Evolutionary conservation across 2,329 filamentous ascomycete genomes (phyloP), one percentile per base, ranked within the genome.

Genomic region (Scedosporium minutisporum): DNA sequence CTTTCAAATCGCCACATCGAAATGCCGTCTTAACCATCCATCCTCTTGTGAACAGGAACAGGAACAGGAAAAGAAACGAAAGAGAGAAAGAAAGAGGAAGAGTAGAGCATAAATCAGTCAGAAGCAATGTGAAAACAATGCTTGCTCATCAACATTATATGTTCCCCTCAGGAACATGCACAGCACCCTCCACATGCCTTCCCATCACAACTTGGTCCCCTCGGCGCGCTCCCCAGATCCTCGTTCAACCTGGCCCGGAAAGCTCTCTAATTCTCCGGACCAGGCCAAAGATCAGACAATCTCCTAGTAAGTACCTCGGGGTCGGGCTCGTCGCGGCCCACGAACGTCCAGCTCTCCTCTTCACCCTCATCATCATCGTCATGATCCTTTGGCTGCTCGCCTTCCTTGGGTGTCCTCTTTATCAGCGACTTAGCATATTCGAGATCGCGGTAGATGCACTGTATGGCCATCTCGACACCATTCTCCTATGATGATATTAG

Each of bases 401-500:
- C 77, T 69, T 29, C 7, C 68, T 68, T 53, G 9, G 57, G 48
- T 72, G 84, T 84, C 63, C 78, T 84, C 73, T 89, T 90, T 72
- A 96, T 89, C 55, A 97, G 80, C 16, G 88, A 88, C 73, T 85
- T 90, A 44, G 95, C 93, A 69, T 97, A 97, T 71, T 97, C 95
- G 63, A 97, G 82, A 72, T 97, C 93, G 51, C 95, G 89, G 72
- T 97, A 99, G 63, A 99, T 90, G 64, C 87, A 90, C 73, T 96
- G 90, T 65, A 97, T 95, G 5, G 93, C 95, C 4, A 82, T 89
- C 58, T 88, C 86, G n/a, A 97, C 92, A 42, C 95, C 95, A 66
- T 91, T 87, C 73, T 99, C 93, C 89, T 96, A 65, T 64, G 63
- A 29, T 33, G 27, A 29, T 68, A 71, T 77, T 68, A 73, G 72